These are phyloP conservation scores for Apiospora marii DNA, from an alignment of 2,329 filamentous ascomycete species.

Conservation along the genomic window DNA sequence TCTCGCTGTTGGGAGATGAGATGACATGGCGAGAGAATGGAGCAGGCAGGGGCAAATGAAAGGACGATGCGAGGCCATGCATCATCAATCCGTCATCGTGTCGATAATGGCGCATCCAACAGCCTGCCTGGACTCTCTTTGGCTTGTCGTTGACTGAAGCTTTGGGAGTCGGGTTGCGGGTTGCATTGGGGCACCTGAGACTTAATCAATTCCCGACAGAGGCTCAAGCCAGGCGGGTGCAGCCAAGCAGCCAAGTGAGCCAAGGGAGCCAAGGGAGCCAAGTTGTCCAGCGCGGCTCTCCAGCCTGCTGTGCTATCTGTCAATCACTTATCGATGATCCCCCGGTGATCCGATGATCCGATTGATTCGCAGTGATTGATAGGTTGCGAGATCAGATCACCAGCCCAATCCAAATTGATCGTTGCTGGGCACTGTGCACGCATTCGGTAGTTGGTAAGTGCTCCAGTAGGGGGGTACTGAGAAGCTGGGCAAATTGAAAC, in stretches of 20 bases:
- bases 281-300: background rate
- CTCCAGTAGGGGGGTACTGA: too few species aligned
- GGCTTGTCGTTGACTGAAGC: conserved; percentile 8
- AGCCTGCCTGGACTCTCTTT: too few species aligned
- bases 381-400: background rate
- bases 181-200: background rate
- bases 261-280: background rate
- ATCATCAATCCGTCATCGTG: background rate
- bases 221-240: background rate
- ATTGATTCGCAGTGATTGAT: background rate
- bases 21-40: conserved; percentile 18
- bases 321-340: background rate
- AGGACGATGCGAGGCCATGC: background rate
- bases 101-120: background rate
- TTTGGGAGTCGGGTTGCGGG: background rate
- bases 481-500: background rate
- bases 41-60: conserved; percentile 1
- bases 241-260: background rate
- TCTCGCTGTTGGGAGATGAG: background rate
- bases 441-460: background rate
- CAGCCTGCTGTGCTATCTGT: too few species aligned
- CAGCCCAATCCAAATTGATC: background rate
- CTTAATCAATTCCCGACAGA: background rate
- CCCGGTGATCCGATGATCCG: background rate
- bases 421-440: background rate